phyloP scores from a whole-genome alignment of 768 basidiomycete species.

The Clathrus columnatus region DNA sequence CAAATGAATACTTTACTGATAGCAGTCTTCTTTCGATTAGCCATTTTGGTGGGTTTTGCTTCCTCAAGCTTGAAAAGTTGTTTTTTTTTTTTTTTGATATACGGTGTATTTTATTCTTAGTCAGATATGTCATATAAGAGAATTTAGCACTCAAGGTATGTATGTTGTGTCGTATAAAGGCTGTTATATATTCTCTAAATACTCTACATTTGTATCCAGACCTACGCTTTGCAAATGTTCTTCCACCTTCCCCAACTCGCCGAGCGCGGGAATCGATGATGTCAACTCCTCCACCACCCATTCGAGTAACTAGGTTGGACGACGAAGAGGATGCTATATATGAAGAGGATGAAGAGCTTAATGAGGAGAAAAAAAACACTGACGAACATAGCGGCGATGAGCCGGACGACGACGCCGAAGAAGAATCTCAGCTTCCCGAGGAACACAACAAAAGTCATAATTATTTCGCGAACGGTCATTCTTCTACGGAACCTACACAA shows the following conservation, averaged over 20 bases:
- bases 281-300: background rate
- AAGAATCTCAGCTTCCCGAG: no score
- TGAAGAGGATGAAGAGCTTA: background rate
- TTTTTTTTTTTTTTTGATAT: conserved; percentile 2
- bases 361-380: no score
- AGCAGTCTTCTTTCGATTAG: conserved; percentile 16
- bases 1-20: conserved; percentile 6
- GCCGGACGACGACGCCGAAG: no score
- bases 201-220: conserved; percentile 6
- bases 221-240: conserved; percentile 18
- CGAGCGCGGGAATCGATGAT: background rate
- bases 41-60: conserved; percentile 34
- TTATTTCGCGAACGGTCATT: background rate
- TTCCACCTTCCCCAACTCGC: conserved; percentile 11
- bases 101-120: no score
- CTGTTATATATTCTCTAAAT: background rate
- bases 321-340: background rate
- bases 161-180: background rate
- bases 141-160: conserved; percentile 51
- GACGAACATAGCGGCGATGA: no score
- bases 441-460: no score
- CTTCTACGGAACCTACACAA: background rate
- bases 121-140: conserved; percentile 74
- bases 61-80: background rate
- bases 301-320: background rate